Conservation (phyloP, 257 asterid species). For the Solanum megistacrolobum region DNA sequence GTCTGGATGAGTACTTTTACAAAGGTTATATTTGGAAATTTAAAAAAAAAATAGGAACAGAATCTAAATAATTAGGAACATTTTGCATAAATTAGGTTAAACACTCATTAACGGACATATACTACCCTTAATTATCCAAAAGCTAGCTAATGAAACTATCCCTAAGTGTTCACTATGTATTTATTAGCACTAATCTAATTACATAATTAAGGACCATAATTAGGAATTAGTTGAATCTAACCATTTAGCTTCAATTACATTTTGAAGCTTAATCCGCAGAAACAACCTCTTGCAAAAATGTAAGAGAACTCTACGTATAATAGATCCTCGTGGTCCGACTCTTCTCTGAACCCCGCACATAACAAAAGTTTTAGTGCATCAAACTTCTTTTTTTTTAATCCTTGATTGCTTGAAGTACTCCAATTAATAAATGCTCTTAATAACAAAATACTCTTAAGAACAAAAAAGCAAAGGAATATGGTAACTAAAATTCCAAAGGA, state of each 20-base stretch:
- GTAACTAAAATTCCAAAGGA: background rate
- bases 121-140: background rate
- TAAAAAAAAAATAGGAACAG: background rate
- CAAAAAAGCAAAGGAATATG: background rate
- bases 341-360: rapidly evolving
- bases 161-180: background rate
- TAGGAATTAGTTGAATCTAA: background rate
- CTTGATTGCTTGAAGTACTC: background rate
- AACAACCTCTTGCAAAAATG: too few species aligned
- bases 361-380: background rate
- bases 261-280: background rate
- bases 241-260: background rate
- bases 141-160: background rate
- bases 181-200: background rate
- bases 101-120: background rate
- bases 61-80: background rate
- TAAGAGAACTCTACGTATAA: background rate
- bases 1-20: background rate
- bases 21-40: background rate
- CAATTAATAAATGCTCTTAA: background rate
- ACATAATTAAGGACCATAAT: background rate
- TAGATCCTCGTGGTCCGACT: too few species aligned
- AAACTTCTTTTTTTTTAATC: background rate
- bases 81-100: background rate
- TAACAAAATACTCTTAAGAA: background rate